These are phyloP conservation scores for Aspergillus diversus DNA, from an alignment of 495 filamentous ascomycete species.

Conservation along the genomic window DNA sequence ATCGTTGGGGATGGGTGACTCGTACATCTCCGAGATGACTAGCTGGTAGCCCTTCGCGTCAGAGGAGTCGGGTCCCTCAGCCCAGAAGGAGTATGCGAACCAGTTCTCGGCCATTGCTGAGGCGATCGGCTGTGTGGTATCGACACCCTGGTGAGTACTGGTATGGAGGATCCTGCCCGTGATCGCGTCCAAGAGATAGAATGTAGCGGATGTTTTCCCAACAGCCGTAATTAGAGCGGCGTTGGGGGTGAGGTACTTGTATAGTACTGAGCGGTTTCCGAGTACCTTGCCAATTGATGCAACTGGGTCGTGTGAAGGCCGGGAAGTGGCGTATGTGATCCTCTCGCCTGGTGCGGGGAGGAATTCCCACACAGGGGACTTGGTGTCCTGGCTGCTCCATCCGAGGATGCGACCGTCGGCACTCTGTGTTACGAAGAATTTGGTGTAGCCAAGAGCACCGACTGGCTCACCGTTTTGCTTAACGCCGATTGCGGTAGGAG, in stretches of 20 bases:
- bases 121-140: constrained; percentile 72
- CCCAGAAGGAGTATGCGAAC: constrained; percentile 89
- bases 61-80: constrained; percentile 54
- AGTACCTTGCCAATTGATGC: constrained; percentile 95
- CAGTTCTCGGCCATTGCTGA: constrained; percentile 90
- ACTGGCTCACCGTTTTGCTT: constrained; percentile 41
- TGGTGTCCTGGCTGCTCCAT: constrained; percentile 49
- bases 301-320: constrained; percentile 79
- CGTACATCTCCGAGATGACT: constrained; percentile 85
- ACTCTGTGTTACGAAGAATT: constrained; percentile 64
- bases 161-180: constrained; percentile 80
- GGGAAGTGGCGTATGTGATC: constrained; percentile 65
- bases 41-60: constrained; percentile 84
- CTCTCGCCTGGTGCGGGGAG: constrained; percentile 65
- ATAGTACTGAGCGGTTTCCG: constrained; percentile 86
- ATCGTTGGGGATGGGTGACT: constrained; percentile 81
- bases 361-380: constrained; percentile 74
- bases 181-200: constrained; percentile 86
- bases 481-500: constrained; percentile 33
- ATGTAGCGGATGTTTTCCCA: constrained; percentile 60
- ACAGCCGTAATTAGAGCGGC: constrained; percentile 75
- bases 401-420: constrained; percentile 65
- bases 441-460: constrained; percentile 29
- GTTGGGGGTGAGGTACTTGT: constrained; percentile 96
- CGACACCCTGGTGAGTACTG: constrained; percentile 70